Evolutionary conservation across 1,284 basidiomycete species (phyloP).

Genomic region (Marasmius fiardii): DNA sequence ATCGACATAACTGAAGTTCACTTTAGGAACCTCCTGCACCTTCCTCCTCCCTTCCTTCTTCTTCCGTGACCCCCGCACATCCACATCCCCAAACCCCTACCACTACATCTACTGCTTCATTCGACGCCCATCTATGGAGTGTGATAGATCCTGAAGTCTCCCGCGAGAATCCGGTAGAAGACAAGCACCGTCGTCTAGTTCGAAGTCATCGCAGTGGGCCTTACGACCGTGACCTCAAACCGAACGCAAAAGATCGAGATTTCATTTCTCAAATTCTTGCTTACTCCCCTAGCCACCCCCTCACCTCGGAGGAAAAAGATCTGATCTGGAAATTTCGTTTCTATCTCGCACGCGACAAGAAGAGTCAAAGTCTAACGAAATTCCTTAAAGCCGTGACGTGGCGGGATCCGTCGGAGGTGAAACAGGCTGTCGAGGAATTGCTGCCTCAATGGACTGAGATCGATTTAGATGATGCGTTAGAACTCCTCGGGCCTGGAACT

Average conservation of each 20-base stretch:
- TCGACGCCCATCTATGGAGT: constrained; percentile 80
- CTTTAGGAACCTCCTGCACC: constrained; percentile 31
- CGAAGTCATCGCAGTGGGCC: constrained; percentile 94
- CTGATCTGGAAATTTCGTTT: constrained; percentile 99
- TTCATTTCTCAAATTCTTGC: constrained; percentile 90
- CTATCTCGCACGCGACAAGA: constrained; percentile 88
- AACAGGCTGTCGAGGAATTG: constrained; percentile 95
- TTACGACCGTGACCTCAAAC: constrained; percentile 94
- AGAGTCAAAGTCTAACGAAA: constrained; percentile 79
- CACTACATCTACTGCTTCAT: constrained; percentile 39
- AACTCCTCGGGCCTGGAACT: constrained; percentile 89
- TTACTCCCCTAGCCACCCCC: constrained; percentile 86
- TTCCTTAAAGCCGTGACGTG: constrained; percentile 98
- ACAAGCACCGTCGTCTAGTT: constrained; percentile 93
- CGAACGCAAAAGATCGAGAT: constrained; percentile 93
- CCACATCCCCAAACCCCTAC: constrained; percentile 32
- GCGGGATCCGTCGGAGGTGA: constrained; percentile 94
- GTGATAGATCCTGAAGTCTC: constrained; percentile 89
- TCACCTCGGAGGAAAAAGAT: constrained; percentile 93
- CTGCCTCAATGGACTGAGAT: constrained; percentile 97
- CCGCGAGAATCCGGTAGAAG: constrained; percentile 94
- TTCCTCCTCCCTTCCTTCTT: constrained; percentile 31
- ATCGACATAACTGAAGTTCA: constrained; percentile 9
- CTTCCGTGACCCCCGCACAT: constrained; percentile 21
- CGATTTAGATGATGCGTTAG: constrained; percentile 94